A percentile compares a stretch with the other conserved stretches of the same genome.
These are phyloP conservation scores for Coccinonectria pachysandricola DNA, from an alignment of 2,329 filamentous ascomycete genomes.

Conservation along the genomic window DNA sequence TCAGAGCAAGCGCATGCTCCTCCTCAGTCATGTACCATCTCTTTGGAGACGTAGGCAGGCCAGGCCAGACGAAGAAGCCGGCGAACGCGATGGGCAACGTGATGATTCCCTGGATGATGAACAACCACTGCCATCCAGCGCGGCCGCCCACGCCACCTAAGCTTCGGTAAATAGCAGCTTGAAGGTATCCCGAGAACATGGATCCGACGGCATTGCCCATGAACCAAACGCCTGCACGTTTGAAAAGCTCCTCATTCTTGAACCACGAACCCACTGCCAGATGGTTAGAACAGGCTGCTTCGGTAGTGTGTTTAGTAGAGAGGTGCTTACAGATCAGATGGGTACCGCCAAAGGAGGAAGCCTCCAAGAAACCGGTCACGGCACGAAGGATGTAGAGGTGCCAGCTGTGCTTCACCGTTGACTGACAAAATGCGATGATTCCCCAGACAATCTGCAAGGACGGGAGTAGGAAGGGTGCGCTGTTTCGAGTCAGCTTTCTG, in stretches of 20 bases:
- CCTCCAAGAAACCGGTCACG: slow-evolving; percentile 16
- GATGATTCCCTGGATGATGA: slow-evolving; percentile 25
- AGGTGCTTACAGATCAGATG: slow-evolving; percentile 17
- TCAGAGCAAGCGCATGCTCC: slow-evolving; percentile 13
- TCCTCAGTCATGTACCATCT: slow-evolving; percentile 15
- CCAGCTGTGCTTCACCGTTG: slow-evolving; percentile 14
- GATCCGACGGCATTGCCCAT: slow-evolving; percentile 21
- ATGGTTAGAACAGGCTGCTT: not conserved
- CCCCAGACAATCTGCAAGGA: slow-evolving; percentile 15
- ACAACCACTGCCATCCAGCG: slow-evolving; percentile 33
- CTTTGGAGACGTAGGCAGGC: slow-evolving; percentile 13
- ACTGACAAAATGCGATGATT: slow-evolving; percentile 18
- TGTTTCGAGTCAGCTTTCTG: too few relatives aligned
- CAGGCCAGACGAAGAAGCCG: slow-evolving; percentile 20
- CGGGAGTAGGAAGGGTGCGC: slow-evolving; percentile 15
- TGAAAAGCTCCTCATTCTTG: slow-evolving; percentile 28
- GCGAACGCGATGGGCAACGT: slow-evolving; percentile 20
- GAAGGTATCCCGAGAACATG: slow-evolving; percentile 19
- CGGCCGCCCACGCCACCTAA: slow-evolving; percentile 30
- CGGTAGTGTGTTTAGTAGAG: not conserved
- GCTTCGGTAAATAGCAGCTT: slow-evolving; percentile 28
- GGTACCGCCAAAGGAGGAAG: slow-evolving; percentile 18
- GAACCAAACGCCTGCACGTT: slow-evolving; percentile 39
- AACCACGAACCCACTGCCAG: slow-evolving; percentile 11
- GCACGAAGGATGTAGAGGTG: slow-evolving; percentile 16